phyloP scores from a whole-genome alignment of 2,329 filamentous ascomycete species.

The Ambrosiella beaveri region DNA sequence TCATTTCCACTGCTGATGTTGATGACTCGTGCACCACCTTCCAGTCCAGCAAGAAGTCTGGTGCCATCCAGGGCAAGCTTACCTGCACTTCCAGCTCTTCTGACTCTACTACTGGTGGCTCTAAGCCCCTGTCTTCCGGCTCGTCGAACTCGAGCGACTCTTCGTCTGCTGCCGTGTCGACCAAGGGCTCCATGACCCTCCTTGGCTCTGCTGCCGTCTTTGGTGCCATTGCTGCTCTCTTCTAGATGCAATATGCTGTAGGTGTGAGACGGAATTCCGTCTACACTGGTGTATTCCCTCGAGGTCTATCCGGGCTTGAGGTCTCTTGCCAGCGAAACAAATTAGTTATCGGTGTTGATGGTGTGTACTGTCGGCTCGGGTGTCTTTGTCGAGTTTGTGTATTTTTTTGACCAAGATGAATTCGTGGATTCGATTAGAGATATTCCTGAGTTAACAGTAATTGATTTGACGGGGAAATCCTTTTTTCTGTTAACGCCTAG shows the following conservation, averaged over 20 bases:
- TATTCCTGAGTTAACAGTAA: constrained; percentile 3
- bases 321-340: not conserved
- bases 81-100: constrained; percentile 32
- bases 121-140: constrained; percentile 14
- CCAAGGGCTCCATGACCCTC: constrained; percentile 29
- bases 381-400: not conserved
- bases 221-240: constrained; percentile 31
- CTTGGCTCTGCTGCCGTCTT: constrained; percentile 30
- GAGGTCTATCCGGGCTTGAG: not conserved
- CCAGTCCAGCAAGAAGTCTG: constrained; percentile 25
- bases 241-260: constrained; percentile 25
- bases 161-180: constrained; percentile 24
- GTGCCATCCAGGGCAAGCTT: constrained; percentile 30
- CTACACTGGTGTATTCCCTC: constrained; percentile 8
- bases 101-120: constrained; percentile 32
- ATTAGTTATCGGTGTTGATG: not conserved
- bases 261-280: constrained; percentile 1
- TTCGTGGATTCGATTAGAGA: constrained; percentile 3
- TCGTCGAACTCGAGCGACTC: constrained; percentile 18
- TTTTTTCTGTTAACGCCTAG: not conserved
- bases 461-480: constrained; percentile 8
- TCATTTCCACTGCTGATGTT: constrained; percentile 49
- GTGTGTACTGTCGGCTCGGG: not conserved
- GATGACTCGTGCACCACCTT: constrained; percentile 35
- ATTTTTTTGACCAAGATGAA: not conserved